These are phyloP conservation scores for Metarhizium album DNA, from an alignment of 2,329 filamentous ascomycete genomes.

Conservation along the genomic window DNA sequence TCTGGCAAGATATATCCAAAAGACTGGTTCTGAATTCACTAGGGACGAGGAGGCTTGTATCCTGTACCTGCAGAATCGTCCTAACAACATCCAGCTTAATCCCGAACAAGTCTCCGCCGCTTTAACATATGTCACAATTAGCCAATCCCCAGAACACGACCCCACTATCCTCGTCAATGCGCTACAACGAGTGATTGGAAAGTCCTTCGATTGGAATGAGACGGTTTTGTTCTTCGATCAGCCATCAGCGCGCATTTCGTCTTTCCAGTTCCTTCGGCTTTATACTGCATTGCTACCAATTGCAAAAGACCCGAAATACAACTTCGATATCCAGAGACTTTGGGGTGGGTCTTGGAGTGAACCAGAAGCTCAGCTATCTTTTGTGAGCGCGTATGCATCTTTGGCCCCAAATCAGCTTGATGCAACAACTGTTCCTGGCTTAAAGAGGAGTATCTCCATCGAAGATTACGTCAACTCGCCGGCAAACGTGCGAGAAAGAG, in stretches of 20 bases:
- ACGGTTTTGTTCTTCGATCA: conserved; percentile 76
- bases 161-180: conserved; percentile 48
- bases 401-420: conserved; percentile 68
- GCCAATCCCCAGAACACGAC: conserved; percentile 42
- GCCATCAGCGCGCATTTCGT: conserved; percentile 62
- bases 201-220: conserved; percentile 57
- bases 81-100: conserved; percentile 49
- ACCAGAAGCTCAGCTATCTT: conserved; percentile 82
- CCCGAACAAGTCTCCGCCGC: conserved; percentile 77
- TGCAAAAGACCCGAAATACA: conserved; percentile 38
- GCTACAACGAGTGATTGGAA: conserved; percentile 49
- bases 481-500: conserved; percentile 39
- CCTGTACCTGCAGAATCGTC: conserved; percentile 41
- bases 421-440: conserved; percentile 70
- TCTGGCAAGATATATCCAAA: conserved; percentile 59
- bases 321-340: conserved; percentile 73
- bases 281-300: conserved; percentile 70
- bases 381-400: conserved; percentile 77
- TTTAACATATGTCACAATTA: conserved; percentile 55
- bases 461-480: conserved; percentile 42
- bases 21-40: conserved; percentile 64
- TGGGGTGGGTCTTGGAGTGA: conserved; percentile 90
- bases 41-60: conserved; percentile 59
- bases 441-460: conserved; percentile 65
- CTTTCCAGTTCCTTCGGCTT: conserved; percentile 68